Conservation (phyloP, 2,329 filamentous ascomycete genomes). For the Colletotrichum brevisporum region DNA sequence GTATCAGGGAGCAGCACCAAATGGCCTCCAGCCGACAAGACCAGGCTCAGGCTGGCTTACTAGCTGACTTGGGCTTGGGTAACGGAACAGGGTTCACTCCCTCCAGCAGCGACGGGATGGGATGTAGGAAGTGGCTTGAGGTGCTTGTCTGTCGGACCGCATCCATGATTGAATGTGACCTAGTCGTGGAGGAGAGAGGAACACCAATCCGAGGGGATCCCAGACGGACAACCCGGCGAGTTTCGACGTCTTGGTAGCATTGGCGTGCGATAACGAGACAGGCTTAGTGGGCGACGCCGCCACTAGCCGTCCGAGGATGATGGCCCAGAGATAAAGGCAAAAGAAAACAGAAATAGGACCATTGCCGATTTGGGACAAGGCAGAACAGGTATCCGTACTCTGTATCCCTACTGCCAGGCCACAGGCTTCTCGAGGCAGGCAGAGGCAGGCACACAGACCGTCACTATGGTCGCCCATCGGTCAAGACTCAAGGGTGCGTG, state of each 20-base stretch:
- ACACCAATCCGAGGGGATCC: constrained; percentile 21
- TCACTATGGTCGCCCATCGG: constrained; percentile 1
- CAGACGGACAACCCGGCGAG: constrained; percentile 31
- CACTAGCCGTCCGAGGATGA: constrained; percentile 34
- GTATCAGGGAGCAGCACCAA: constrained; percentile 32
- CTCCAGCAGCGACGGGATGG: constrained; percentile 18
- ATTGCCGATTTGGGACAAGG: constrained; percentile 26
- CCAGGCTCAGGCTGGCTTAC: neutral
- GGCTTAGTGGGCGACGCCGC: constrained; percentile 37
- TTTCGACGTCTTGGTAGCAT: constrained; percentile 34
- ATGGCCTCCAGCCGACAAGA: constrained; percentile 32
- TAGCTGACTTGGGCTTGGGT: constrained; percentile 30
- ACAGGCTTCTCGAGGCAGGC: neutral
- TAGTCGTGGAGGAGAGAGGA: constrained; percentile 10
- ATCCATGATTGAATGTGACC: constrained; percentile 13
- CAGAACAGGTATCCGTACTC: constrained; percentile 11
- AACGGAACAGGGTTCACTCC: constrained; percentile 26
- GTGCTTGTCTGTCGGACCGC: constrained; percentile 40
- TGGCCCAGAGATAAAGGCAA: constrained; percentile 39
- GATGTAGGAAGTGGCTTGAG: constrained; percentile 29
- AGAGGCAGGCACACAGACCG: too few species aligned
- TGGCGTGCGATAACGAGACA: constrained; percentile 39
- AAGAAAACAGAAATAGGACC: constrained; percentile 35
- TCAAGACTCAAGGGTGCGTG: neutral
- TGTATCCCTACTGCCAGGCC: constrained; percentile 1